Conservation (phyloP, 2,329 filamentous ascomycete genomes). For the Xylariaceae sp. region DNA sequence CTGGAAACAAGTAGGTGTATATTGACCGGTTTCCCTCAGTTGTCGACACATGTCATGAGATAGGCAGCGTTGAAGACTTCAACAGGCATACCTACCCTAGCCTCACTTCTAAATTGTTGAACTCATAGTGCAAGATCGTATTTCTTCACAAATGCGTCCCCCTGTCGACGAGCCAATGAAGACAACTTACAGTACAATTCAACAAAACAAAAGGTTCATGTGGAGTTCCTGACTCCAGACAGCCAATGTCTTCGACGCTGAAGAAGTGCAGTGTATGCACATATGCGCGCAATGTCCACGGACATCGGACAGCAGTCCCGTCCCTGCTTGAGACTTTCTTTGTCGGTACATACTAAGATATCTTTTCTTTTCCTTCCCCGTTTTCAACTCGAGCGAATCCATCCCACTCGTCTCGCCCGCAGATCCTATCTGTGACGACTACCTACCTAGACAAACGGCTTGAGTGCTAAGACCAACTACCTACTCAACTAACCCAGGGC, state of each 20-base stretch:
- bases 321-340: background rate
- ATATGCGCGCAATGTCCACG: constrained; percentile 3
- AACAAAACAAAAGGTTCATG: background rate
- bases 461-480: background rate
- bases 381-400: background rate
- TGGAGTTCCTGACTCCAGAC: background rate
- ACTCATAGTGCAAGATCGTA: background rate
- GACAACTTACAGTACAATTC: background rate
- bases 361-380: background rate
- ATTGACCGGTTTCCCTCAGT: background rate
- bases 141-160: background rate
- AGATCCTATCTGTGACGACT: too few species aligned
- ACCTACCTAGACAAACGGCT: background rate
- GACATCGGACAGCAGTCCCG: constrained; percentile 2
- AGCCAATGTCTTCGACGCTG: background rate
- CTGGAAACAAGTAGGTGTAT: too few species aligned
- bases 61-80: background rate
- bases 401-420: background rate
- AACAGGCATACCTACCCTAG: background rate
- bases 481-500: background rate
- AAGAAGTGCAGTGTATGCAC: constrained; percentile 3
- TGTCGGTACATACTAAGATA: too few species aligned
- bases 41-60: background rate
- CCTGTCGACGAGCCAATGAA: background rate
- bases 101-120: background rate